Conservation (phyloP, 176 grass and related monocot species). For the Saccharum officinarum region DNA sequence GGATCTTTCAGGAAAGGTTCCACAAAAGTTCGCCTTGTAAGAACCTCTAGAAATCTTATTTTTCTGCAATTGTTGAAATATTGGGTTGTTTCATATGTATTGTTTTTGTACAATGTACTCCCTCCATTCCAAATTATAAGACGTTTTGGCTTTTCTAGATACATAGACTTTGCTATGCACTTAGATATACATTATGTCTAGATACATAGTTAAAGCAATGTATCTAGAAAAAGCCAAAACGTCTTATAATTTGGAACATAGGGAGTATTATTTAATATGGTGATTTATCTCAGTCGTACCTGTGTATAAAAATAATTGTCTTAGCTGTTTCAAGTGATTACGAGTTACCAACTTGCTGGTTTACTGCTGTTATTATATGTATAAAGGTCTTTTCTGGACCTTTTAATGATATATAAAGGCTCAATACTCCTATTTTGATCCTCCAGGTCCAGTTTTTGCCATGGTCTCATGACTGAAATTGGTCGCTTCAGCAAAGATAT, state of each 20-base stretch:
- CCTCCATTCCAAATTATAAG: neutral
- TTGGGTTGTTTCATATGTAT: neutral
- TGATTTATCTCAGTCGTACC: neutral
- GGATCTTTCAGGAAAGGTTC: slow-evolving; percentile 31
- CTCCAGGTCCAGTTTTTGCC: slow-evolving; percentile 57
- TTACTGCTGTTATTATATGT: neutral
- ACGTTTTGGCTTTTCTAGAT: neutral
- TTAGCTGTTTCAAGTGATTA: slow-evolving; percentile 5
- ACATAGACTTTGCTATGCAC: neutral
- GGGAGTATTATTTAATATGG: neutral
- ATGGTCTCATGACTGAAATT: slow-evolving; percentile 57
- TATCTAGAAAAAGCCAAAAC: neutral
- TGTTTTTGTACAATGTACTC: neutral
- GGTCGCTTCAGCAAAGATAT: slow-evolving; percentile 70
- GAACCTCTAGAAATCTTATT: neutral
- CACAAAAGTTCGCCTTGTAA: slow-evolving; percentile 52
- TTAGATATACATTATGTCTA: neutral
- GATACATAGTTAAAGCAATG: neutral
- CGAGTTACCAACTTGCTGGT: neutral
- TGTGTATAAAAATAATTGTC: neutral
- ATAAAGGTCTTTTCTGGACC: neutral
- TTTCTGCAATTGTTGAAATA: slow-evolving; percentile 10
- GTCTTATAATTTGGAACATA: neutral
- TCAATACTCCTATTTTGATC: slow-evolving; percentile 31
- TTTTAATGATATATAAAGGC: neutral